Base-by-base conservation (phyloP, 2,329 filamentous ascomycete species). In the Cladosporium velox region DNA sequence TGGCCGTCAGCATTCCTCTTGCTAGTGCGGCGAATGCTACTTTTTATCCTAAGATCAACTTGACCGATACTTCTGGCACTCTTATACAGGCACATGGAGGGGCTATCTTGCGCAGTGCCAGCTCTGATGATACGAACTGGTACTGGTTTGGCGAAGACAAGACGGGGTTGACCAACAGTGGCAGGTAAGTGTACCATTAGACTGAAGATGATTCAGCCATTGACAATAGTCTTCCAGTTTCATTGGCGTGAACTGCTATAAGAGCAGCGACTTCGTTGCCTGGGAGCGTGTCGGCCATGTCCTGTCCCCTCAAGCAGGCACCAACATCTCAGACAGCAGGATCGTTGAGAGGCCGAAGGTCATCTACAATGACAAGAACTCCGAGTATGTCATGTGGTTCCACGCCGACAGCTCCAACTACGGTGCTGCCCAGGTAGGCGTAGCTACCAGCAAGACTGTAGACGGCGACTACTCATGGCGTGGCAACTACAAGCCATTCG, bases 121-220 rank as follows among this genome's bases (percentile, higher is more conserved):
- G 69, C 11, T 66, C 65, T n/a, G 70, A 66, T 24, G 80, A 82
- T 52, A 80, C 79, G 11, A 84, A 82, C 0, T 91, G 87, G 79
- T 91, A 91, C 77, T 83, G 88, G 78, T 85, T 90, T 38, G 89
- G 89, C 18, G 89, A 91, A 74, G 88, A 91, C 77, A 90, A 91
- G 75, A 85, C 86, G 1, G 78, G 84, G n/a, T 87, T 88, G 28
- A 83, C 80, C 0, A 77, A 80, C 0, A 66, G 66, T 35, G 70
- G 68, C 51, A 64, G 61, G 61, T 64, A 47, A 35, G 61, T 55
- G 18, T 7, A 5, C 4, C 11, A 18, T 3, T 7, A 21, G 41
- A 2, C 41, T 10, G 3, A 21, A 1, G n/a, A 11, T 11, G 24
- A n/a, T 63, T 24, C n/a, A 15, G 12, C 30, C 10, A 6, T 21